Evolutionary conservation across 2,329 filamentous ascomycete species (phyloP).

Genomic region (Penicillium sp.): DNA sequence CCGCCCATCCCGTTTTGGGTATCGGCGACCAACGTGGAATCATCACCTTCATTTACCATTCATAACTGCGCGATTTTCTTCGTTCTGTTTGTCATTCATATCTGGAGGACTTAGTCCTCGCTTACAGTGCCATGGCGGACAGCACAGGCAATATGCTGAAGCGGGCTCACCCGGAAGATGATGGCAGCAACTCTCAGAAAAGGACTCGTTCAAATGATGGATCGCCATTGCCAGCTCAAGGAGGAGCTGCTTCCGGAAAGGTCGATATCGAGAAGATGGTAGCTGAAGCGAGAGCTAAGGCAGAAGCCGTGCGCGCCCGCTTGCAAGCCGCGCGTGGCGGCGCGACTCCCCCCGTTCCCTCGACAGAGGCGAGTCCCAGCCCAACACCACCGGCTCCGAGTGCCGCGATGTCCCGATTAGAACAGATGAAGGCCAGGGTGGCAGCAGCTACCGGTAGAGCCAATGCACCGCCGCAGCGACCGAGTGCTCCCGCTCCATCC

Average conservation of each 20-base stretch:
- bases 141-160: conserved; percentile 45
- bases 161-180: conserved; percentile 49
- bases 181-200: conserved; percentile 46
- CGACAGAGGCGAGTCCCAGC: conserved; percentile 36
- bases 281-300: conserved; percentile 49
- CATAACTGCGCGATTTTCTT: not conserved
- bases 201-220: conserved; percentile 51
- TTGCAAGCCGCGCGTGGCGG: conserved; percentile 41
- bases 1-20: conserved; percentile 29
- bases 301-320: conserved; percentile 49
- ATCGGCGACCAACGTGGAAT: conserved; percentile 12
- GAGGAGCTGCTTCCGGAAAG: conserved; percentile 34
- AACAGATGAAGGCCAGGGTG: conserved; percentile 75
- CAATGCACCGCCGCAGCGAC: conserved; percentile 46
- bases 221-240: conserved; percentile 44
- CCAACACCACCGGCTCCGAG: conserved; percentile 33
- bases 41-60: not conserved
- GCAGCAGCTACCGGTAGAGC: conserved; percentile 66
- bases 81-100: not conserved
- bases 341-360: conserved; percentile 22
- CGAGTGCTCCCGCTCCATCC: conserved; percentile 36
- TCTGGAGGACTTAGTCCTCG: conserved; percentile 11
- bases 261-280: conserved; percentile 49
- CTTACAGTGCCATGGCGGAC: conserved; percentile 41
- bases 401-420: conserved; percentile 63